Evolutionary conservation across 257 asterid species (phyloP).

Genomic region (Misopates orontium): DNA sequence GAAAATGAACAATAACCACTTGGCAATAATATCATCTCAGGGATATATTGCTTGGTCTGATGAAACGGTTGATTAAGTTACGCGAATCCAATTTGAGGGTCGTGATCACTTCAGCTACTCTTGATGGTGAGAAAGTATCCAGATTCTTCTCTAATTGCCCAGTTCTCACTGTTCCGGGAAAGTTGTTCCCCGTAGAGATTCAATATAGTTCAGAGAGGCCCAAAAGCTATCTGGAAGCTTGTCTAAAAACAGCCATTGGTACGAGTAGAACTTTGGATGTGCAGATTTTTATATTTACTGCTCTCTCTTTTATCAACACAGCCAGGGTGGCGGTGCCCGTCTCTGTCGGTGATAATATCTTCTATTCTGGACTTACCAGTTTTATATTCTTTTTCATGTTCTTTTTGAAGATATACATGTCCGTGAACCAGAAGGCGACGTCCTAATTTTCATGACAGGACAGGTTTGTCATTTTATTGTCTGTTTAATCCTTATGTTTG

Average conservation of each 20-base stretch:
- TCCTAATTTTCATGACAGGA: slow-evolving; percentile 95
- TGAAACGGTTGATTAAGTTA: slow-evolving; percentile 78
- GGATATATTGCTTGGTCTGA: slow-evolving; percentile 91
- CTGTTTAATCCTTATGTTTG: slow-evolving; percentile 6
- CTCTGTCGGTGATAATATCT: neutral
- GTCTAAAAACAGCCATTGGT: slow-evolving; percentile 75
- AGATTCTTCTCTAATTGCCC: slow-evolving; percentile 88
- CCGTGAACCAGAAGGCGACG: slow-evolving; percentile 85
- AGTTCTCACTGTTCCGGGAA: slow-evolving; percentile 83
- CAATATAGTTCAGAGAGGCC: slow-evolving; percentile 71
- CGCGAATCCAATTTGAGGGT: slow-evolving; percentile 82
- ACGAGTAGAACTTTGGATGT: slow-evolving; percentile 27
- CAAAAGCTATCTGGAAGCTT: slow-evolving; percentile 79
- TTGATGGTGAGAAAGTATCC: slow-evolving; percentile 95
- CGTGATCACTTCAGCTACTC: slow-evolving; percentile 93
- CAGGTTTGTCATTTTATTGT: slow-evolving; percentile 58
- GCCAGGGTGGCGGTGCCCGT: neutral
- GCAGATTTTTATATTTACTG: slow-evolving; percentile 1
- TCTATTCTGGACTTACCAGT: slow-evolving; percentile 22
- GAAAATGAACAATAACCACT: slow-evolving; percentile 12
- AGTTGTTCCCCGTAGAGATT: slow-evolving; percentile 90
- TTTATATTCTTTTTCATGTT: slow-evolving; percentile 29
- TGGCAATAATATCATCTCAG: slow-evolving; percentile 40
- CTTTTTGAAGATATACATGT: slow-evolving; percentile 68
- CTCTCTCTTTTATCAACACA: slow-evolving; percentile 6